phyloP scores from a whole-genome alignment of 768 basidiomycete genomes.

The Favolaschia claudopus region DNA sequence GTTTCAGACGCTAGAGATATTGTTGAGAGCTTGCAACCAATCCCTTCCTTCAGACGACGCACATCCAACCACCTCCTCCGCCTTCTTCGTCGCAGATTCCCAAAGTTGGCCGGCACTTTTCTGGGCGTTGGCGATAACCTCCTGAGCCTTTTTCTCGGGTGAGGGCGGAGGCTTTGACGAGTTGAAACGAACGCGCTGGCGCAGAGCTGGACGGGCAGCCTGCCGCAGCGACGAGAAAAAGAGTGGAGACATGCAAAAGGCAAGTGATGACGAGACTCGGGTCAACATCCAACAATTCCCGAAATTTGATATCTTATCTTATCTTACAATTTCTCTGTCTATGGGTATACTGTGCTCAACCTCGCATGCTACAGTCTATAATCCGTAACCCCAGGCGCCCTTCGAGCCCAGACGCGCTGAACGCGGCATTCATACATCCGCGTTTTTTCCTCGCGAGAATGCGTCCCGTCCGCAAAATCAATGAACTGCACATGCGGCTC shows the following conservation, averaged over 20 bases:
- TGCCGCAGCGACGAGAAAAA: constrained; percentile 26
- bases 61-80: constrained; percentile 50
- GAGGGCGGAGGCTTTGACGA: constrained; percentile 54
- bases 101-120: constrained; percentile 63
- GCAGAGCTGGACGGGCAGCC: constrained; percentile 37
- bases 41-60: neutral
- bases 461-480: constrained; percentile 20
- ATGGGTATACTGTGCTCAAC: too few relatives aligned
- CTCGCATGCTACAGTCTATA: constrained; percentile 8
- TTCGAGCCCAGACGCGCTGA: constrained; percentile 25
- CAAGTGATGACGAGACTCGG: constrained; percentile 5
- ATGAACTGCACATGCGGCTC: too few relatives aligned
- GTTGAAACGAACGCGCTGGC: constrained; percentile 48
- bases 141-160: constrained; percentile 76
- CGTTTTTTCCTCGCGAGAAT: constrained; percentile 19
- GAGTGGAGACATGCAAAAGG: constrained; percentile 24
- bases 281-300: too few relatives aligned
- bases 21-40: neutral
- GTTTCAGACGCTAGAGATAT: constrained; percentile 10
- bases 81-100: constrained; percentile 55
- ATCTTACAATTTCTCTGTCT: too few relatives aligned
- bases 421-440: constrained; percentile 23
- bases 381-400: constrained; percentile 30
- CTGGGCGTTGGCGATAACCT: constrained; percentile 65
- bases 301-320: too few relatives aligned